Evolutionary conservation across 768 basidiomycete genomes (phyloP).

Genomic region (Sarcodon aspratus): DNA sequence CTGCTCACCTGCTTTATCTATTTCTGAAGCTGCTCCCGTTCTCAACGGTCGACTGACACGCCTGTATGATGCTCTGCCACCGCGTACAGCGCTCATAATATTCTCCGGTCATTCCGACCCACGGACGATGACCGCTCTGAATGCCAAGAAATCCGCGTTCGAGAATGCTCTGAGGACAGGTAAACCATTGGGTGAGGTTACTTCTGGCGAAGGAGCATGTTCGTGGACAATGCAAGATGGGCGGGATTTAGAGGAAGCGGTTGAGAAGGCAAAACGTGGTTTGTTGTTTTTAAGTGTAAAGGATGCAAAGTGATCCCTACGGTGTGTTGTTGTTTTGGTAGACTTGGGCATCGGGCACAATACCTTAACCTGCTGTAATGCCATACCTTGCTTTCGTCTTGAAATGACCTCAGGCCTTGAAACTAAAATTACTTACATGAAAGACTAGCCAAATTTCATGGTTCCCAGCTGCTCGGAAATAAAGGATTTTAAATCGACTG

Average conservation of each 20-base stretch:
- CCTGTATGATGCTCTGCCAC: conserved; percentile 60
- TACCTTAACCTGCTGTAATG: too few species aligned
- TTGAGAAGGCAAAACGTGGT: conserved; percentile 71
- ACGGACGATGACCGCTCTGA: conserved; percentile 63
- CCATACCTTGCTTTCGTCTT: too few species aligned
- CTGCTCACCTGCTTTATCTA: conserved; percentile 15
- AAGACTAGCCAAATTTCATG: too few species aligned
- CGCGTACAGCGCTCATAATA: conserved; percentile 73
- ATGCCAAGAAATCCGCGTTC: conserved; percentile 58
- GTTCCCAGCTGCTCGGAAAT: too few species aligned
- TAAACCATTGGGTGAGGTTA: conserved; percentile 42
- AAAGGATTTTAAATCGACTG: too few species aligned
- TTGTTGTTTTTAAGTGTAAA: conserved; percentile 70
- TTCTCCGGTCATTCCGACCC: conserved; percentile 90
- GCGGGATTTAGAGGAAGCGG: conserved; percentile 68
- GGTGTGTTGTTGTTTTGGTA: too few species aligned
- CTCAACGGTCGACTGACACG: conserved; percentile 51
- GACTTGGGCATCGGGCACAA: too few species aligned
- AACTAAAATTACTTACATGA: too few species aligned
- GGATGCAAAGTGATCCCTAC: conserved; percentile 1
- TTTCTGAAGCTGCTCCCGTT: conserved; percentile 5
- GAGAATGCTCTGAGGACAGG: conserved; percentile 52
- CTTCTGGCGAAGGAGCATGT: conserved; percentile 24
- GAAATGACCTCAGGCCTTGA: too few species aligned
- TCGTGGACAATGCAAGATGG: conserved; percentile 75